Conservation (phyloP, 441 rosid species). For the Populus trichocarpa region DNA sequence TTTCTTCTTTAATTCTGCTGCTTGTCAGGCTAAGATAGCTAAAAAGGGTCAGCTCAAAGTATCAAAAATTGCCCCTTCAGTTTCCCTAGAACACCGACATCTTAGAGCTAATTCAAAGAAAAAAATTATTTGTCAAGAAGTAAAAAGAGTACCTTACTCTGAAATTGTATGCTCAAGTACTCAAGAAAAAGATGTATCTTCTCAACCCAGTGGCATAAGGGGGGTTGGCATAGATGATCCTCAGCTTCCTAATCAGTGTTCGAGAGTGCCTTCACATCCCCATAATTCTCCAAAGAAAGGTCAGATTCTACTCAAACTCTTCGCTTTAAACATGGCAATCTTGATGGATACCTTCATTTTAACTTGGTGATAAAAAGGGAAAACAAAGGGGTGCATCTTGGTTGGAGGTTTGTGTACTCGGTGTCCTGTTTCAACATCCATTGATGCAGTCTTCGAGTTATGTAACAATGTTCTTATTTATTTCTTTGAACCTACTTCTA, state of each 20-base stretch:
- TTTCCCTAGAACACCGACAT: constrained; percentile 20
- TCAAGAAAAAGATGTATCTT: constrained; percentile 25
- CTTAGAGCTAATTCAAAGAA: constrained; percentile 25
- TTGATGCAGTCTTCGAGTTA: not conserved
- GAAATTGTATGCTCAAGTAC: constrained; percentile 14
- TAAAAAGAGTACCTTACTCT: constrained; percentile 14
- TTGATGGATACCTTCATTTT: not conserved
- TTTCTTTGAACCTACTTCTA: not conserved
- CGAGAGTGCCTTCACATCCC: constrained; percentile 19
- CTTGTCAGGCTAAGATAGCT: constrained; percentile 37
- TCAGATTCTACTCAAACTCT: constrained; percentile 16
- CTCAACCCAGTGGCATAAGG: constrained; percentile 12
- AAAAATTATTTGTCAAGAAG: constrained; percentile 20
- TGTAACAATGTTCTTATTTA: not conserved
- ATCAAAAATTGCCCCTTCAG: constrained; percentile 37
- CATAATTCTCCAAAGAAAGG: constrained; percentile 31
- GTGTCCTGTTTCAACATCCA: constrained; percentile 1
- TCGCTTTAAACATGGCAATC: not conserved
- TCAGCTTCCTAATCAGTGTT: constrained; percentile 22
- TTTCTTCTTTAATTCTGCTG: constrained; percentile 3
- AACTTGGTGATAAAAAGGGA: not conserved
- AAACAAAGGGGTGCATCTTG: not conserved
- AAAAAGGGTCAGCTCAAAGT: constrained; percentile 28
- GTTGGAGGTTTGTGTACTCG: not conserved
- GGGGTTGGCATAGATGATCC: constrained; percentile 16